phyloP scores from a whole-genome alignment of 371 early-diverging fungal species.

The Quaeritorhiza haematococci region DNA sequence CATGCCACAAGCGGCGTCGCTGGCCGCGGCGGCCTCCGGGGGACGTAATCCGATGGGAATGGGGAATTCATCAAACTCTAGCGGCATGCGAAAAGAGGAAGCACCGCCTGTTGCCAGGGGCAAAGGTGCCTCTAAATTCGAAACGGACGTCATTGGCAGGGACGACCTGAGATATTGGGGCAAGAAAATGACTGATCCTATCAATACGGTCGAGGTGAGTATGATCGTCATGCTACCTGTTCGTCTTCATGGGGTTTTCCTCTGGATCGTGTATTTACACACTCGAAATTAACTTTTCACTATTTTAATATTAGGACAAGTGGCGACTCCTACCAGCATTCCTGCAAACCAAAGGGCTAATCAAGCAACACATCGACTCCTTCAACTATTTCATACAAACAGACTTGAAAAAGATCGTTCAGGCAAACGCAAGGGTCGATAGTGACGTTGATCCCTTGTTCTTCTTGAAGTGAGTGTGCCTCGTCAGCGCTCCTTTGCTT shows the following conservation, averaged over 20 bases:
- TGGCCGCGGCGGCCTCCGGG: too few relatives aligned
- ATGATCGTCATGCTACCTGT: slow-evolving; percentile 2
- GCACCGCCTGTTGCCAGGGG: slow-evolving; percentile 16
- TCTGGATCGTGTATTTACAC: background rate
- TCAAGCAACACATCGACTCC: slow-evolving; percentile 99
- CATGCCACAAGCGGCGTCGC: too few relatives aligned
- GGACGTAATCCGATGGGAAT: too few relatives aligned
- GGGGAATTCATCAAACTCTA: too few relatives aligned
- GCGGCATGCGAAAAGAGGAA: background rate
- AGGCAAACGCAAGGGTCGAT: slow-evolving; percentile 92
- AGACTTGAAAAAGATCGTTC: slow-evolving; percentile 93
- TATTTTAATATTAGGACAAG: slow-evolving; percentile 70
- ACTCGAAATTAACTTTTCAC: background rate
- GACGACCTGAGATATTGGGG: slow-evolving; percentile 47
- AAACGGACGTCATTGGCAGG: slow-evolving; percentile 36
- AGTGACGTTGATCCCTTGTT: slow-evolving; percentile 98
- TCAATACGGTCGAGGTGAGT: slow-evolving; percentile 55
- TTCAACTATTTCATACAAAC: slow-evolving; percentile 98
- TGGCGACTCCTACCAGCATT: slow-evolving; percentile 98
- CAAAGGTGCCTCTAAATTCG: slow-evolving; percentile 40
- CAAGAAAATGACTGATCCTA: slow-evolving; percentile 57
- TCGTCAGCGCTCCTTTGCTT: slow-evolving; percentile 8
- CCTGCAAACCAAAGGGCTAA: slow-evolving; percentile 95
- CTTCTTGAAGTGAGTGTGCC: slow-evolving; percentile 74
- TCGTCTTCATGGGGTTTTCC: background rate